These are phyloP conservation scores for Ocimum tenuiflorum DNA, from an alignment of 257 asterid species.

Conservation along the genomic window DNA sequence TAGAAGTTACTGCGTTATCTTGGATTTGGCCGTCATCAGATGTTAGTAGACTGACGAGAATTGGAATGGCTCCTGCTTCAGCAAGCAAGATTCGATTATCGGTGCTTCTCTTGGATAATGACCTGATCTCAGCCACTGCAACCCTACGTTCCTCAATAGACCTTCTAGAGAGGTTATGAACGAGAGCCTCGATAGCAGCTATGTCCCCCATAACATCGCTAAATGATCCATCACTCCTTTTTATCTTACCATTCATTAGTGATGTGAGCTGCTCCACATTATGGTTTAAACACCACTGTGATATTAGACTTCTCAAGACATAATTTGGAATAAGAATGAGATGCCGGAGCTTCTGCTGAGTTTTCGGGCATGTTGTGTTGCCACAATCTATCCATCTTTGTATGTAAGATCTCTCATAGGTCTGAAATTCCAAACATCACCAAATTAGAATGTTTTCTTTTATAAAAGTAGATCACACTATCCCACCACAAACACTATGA, in stretches of 20 bases:
- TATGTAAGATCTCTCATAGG: conserved; percentile 86
- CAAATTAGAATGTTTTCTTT: conserved; percentile 19
- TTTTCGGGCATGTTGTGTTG: conserved; percentile 89
- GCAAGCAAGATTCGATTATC: conserved; percentile 84
- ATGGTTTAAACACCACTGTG: conserved; percentile 70
- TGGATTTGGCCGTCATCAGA: conserved; percentile 57
- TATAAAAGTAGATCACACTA: not conserved
- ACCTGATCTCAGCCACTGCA: conserved; percentile 77
- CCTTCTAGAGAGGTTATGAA: conserved; percentile 60
- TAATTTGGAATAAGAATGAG: conserved; percentile 78
- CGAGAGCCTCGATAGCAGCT: conserved; percentile 56
- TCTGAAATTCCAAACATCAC: conserved; percentile 37
- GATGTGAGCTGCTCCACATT: conserved; percentile 60
- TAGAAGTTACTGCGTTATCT: conserved; percentile 80
- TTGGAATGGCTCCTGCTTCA: conserved; percentile 84
- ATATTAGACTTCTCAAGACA: conserved; percentile 61
- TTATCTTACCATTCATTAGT: conserved; percentile 50
- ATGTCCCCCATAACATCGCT: conserved; percentile 68
- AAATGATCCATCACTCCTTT: conserved; percentile 71
- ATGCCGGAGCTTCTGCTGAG: conserved; percentile 75
- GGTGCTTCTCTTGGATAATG: conserved; percentile 78
- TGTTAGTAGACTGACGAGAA: conserved; percentile 60
- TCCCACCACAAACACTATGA: not conserved
- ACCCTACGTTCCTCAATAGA: conserved; percentile 50
- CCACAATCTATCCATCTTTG: conserved; percentile 95